These are phyloP conservation scores for Phialophora expanda DNA, from an alignment of 2,329 filamentous ascomycete genomes.

Conservation along the genomic window DNA sequence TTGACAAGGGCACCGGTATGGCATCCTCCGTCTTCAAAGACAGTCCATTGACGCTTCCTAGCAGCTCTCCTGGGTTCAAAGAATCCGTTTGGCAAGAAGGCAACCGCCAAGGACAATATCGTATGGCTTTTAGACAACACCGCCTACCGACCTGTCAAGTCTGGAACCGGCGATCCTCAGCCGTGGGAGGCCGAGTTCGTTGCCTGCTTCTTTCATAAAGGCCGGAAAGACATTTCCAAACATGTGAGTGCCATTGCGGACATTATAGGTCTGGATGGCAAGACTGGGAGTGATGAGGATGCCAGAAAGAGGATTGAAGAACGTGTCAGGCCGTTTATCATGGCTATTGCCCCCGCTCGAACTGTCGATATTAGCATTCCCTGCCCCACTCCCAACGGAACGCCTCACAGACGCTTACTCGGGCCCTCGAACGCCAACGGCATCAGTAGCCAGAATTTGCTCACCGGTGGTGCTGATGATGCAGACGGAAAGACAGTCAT, in stretches of 20 bases:
- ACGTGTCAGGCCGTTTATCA: conserved; percentile 70
- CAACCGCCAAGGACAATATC: conserved; percentile 68
- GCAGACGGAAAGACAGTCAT: conserved; percentile 58
- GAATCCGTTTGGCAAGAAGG: conserved; percentile 65
- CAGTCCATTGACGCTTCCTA: conserved; percentile 11
- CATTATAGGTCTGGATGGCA: conserved; percentile 69
- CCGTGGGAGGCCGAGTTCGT: conserved; percentile 83
- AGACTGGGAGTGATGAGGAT: conserved; percentile 52
- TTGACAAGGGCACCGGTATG: conserved; percentile 39
- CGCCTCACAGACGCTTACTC: conserved; percentile 57
- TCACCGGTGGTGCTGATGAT: conserved; percentile 54
- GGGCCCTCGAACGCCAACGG: conserved; percentile 75
- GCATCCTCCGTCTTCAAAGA: background rate
- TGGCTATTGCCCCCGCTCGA: conserved; percentile 73
- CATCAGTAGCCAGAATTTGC: conserved; percentile 68
- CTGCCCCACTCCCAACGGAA: conserved; percentile 51
- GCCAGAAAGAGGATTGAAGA: conserved; percentile 69
- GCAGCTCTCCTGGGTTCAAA: conserved; percentile 44
- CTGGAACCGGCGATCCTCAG: conserved; percentile 43
- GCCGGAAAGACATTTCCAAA: conserved; percentile 69
- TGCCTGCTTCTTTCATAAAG: conserved; percentile 77
- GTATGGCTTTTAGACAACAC: conserved; percentile 94
- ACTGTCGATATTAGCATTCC: conserved; percentile 69
- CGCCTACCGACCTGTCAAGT: conserved; percentile 64
- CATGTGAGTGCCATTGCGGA: conserved; percentile 73